Base-by-base conservation (phyloP, 2,329 filamentous ascomycete genomes). In the Zymoseptoria passerinii region DNA sequence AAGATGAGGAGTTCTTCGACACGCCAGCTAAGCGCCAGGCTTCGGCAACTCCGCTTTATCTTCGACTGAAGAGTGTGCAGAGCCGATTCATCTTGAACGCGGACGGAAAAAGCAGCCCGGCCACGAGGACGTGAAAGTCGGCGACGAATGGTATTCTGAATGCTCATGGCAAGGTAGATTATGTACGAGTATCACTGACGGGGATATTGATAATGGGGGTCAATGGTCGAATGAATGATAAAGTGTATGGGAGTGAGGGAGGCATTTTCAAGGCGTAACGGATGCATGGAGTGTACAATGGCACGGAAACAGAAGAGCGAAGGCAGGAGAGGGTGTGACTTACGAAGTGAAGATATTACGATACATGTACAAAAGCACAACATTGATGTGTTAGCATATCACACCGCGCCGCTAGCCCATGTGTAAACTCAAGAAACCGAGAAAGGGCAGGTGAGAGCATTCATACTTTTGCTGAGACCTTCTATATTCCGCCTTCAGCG, bases 71-170 rank as follows among this genome's bases (percentile, higher is more conserved):
- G 56, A 63, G 62, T 28, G 55, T 66, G 10, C 66, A 65, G 28
- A 62, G 63, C 3, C 27, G 53, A n/a, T 51, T 44, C 7, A 19
- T 66, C 20, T 59, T 68, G 18, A 59, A 65, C 40, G 67, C 60
- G 4, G 63, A 63, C 51, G 66, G 66, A 3, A 50, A 64, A 19
- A 50, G 61, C 29, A 68, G 66, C 56, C 65, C 66, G 10, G 52
- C 52, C 8, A 23, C 49, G 35, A 44, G 35, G 35, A 44, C 13
- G n/a, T 44, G 35, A 44, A 13, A 44, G n/a, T 23, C 23, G 23
- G 23, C 23, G 23, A 23, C 23, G 23, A 23, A 23, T 23, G 23
- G 23, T 23, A 4, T 23, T 5, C 16, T 16, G 35, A 44, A 16
- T 3, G 13, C 10, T 4, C 16, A n/a, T 44, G 35, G 35, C 23